A percentile compares a stretch with the other conserved stretches of the same genome.
phyloP scores from a whole-genome alignment of 2,329 filamentous ascomycete genomes.

The Penicillium psychrosexuale region DNA sequence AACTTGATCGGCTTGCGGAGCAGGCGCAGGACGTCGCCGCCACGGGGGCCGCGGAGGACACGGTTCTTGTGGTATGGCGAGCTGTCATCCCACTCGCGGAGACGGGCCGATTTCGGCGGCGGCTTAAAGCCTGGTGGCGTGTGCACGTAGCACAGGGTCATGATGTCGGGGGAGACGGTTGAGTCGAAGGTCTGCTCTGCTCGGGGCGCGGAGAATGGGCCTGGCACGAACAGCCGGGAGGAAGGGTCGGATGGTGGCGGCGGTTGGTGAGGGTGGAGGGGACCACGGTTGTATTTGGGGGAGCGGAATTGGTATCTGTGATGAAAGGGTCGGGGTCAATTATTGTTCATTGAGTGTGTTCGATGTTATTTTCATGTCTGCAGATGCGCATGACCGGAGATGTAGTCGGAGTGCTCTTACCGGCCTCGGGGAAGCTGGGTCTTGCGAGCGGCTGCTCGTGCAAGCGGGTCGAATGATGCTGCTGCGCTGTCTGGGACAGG shows the following conservation, averaged over 20 bases:
- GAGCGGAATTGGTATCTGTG: slow-evolving; percentile 88
- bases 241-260: slow-evolving; percentile 81
- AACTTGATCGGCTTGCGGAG: slow-evolving; percentile 63
- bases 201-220: slow-evolving; percentile 83
- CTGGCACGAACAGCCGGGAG: slow-evolving; percentile 83
- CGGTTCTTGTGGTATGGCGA: slow-evolving; percentile 95
- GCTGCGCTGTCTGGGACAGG: slow-evolving; percentile 40
- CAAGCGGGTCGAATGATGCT: slow-evolving; percentile 51
- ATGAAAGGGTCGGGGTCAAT: slow-evolving; percentile 8
- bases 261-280: slow-evolving; percentile 87
- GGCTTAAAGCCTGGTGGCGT: slow-evolving; percentile 70
- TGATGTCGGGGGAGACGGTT: slow-evolving; percentile 80
- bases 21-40: slow-evolving; percentile 58
- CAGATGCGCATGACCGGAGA: slow-evolving; percentile 1
- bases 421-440: slow-evolving; percentile 52
- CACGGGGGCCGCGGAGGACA: slow-evolving; percentile 77
- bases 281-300: slow-evolving; percentile 91
- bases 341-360: background rate
- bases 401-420: slow-evolving; percentile 31
- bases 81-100: slow-evolving; percentile 82
- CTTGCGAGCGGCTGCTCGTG: slow-evolving; percentile 45
- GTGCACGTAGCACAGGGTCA: slow-evolving; percentile 86
- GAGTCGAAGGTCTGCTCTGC: slow-evolving; percentile 86
- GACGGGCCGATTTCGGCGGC: slow-evolving; percentile 58
- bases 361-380: background rate